Base-by-base conservation (phyloP, 345 rosid genomes). In the Eucalyptus sp. region DNA sequence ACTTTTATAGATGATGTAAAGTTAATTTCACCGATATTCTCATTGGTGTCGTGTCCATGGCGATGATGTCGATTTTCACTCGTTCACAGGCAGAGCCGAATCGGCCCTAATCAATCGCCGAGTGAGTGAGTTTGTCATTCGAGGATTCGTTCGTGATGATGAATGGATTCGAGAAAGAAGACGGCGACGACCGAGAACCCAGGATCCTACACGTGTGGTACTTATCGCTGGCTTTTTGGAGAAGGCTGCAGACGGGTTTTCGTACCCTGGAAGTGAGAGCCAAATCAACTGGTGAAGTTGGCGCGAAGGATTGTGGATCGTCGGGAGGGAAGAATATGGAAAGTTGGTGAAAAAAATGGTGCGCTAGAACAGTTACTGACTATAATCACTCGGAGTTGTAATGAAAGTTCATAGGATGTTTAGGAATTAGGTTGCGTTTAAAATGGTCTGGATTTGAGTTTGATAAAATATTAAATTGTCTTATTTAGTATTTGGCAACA, bases 401-500 rank as follows among this genome's bases (percentile, higher is more conserved):
- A 64, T n/a, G 76, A 64, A 15, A 64, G 76, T 15, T 64, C 18
- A 15, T 15, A n/a, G 76, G 18, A 64, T n/a, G 20, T 64, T n/a
- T 7, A n/a, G 20, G 17, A 14, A 64, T 64, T 7, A n/a, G 8
- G 20, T 4, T 16, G 3, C 4, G 0, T 0, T 6, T 16, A 6
- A 2, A 16, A 2, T 16, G 20, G 54, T 51, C 8, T 4, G 8
- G 8, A 51, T 51, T 51, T 51, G 54, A 16, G 54, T 51, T 51
- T 2, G 22, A 17, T 51, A 51, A 0, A 1, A 16, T 51, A 51
- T 51, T 51, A 51, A 51, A 51, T 3, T 51, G 2, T 51, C 22
- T 17, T 51, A 51, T 51, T 51, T 51, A 51, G 22, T 51, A 51
- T 17, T 51, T 51, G 2, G 8, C 0, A 4, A 51, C 22, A 17